Evolutionary conservation across 2,329 filamentous ascomycete genomes (phyloP).

Genomic region (Fusarium equiseti): DNA sequence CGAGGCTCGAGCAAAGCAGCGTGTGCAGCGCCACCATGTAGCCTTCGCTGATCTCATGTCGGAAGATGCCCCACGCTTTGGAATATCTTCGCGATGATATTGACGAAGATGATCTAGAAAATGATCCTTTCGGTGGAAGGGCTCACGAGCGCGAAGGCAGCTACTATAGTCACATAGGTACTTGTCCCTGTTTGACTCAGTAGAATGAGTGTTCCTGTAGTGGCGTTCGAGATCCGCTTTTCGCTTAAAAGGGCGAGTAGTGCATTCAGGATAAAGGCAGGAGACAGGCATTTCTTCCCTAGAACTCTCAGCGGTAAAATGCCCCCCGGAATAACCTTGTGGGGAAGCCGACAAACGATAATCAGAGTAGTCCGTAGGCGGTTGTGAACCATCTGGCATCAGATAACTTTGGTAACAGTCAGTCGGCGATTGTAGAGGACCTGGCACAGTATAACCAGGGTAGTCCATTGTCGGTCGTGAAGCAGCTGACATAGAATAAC

Average conservation of each 20-base stretch:
- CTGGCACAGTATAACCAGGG: no score
- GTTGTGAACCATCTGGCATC: neutral
- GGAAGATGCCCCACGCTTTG: constrained; percentile 52
- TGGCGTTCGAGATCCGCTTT: constrained; percentile 68
- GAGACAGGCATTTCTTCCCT: constrained; percentile 1
- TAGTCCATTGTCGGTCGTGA: no score
- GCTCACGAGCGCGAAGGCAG: constrained; percentile 59
- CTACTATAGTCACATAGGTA: constrained; percentile 65
- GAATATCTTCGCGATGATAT: constrained; percentile 67
- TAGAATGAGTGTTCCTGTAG: constrained; percentile 61
- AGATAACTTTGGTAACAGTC: no score
- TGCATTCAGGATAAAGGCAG: constrained; percentile 58
- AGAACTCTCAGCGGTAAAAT: constrained; percentile 4
- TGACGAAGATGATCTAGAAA: constrained; percentile 68
- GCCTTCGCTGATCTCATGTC: rapidly evolving
- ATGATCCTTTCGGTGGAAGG: constrained; percentile 68
- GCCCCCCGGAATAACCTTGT: constrained; percentile 15
- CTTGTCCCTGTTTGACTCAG: constrained; percentile 56
- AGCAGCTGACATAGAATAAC: no score
- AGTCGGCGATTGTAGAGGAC: no score
- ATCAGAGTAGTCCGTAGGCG: constrained; percentile 12
- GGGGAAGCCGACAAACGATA: constrained; percentile 17
- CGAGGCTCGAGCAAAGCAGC: constrained; percentile 62
- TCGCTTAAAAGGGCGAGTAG: constrained; percentile 61
- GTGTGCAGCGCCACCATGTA: constrained; percentile 65